Evolutionary conservation across 2,329 filamentous ascomycete genomes (phyloP).

Genomic region (Stagonosporopsis chrysanthemi): DNA sequence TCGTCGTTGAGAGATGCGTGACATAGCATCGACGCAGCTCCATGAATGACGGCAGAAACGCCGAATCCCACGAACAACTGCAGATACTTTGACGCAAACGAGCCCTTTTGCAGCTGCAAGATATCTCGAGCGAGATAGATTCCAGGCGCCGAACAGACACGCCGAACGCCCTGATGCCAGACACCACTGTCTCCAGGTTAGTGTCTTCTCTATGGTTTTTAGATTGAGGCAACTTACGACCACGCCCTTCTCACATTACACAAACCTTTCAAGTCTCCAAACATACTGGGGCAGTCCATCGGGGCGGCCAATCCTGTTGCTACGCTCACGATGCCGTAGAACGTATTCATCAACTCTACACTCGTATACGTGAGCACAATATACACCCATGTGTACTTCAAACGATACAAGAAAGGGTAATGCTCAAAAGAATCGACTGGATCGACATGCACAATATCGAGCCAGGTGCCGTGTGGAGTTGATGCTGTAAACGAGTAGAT

Average conservation of each 20-base stretch:
- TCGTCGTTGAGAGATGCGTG: slow-evolving; percentile 26
- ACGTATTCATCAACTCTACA: slow-evolving; percentile 21
- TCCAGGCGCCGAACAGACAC: slow-evolving; percentile 27
- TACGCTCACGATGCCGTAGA: slow-evolving; percentile 23
- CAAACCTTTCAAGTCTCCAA: slow-evolving; percentile 27
- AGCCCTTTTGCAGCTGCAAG: slow-evolving; percentile 31
- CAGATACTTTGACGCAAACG: slow-evolving; percentile 40
- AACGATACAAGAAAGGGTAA: slow-evolving; percentile 20
- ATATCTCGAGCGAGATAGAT: slow-evolving; percentile 31
- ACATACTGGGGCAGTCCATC: slow-evolving; percentile 37
- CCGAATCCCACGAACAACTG: slow-evolving; percentile 39
- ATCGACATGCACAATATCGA: slow-evolving; percentile 23
- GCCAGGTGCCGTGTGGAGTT: slow-evolving; percentile 33
- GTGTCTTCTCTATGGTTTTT: neutral
- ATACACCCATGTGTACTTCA: slow-evolving; percentile 29
- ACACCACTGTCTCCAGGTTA: slow-evolving; percentile 4
- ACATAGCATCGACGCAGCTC: slow-evolving; percentile 25
- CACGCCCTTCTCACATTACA: slow-evolving; percentile 33
- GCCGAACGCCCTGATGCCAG: slow-evolving; percentile 39
- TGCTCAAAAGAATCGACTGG: neutral
- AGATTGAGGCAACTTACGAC: slow-evolving; percentile 26
- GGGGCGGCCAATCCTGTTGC: slow-evolving; percentile 26
- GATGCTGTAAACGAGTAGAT: slow-evolving; percentile 27
- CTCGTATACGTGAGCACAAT: slow-evolving; percentile 29
- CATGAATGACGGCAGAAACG: slow-evolving; percentile 30